Evolutionary conservation across 257 asterid genomes (phyloP).

Genomic region (Solanum ossicruentum): DNA sequence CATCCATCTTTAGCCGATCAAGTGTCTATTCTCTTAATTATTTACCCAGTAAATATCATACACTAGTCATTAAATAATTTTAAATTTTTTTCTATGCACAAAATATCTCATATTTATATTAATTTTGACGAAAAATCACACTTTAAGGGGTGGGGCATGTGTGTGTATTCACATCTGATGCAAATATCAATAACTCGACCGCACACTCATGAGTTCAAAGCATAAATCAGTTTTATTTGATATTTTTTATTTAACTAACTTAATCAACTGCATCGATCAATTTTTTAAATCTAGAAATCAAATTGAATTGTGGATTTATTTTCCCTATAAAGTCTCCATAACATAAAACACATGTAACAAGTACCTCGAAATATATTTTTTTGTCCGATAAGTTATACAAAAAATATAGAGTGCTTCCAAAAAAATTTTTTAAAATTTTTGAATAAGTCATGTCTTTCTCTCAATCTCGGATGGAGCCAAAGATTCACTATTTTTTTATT

Average conservation of each 20-base stretch:
- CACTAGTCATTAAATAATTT: background rate
- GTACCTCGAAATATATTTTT: background rate
- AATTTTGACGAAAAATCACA: background rate
- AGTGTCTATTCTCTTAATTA: background rate
- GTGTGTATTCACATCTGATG: background rate
- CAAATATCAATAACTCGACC: background rate
- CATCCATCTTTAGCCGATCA: background rate
- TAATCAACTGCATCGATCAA: background rate
- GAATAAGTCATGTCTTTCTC: background rate
- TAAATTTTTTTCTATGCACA: rapidly evolving
- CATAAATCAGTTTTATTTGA: background rate
- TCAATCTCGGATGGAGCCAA: too few relatives aligned
- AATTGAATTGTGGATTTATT: background rate
- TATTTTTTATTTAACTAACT: background rate
- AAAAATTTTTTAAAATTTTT: too few relatives aligned
- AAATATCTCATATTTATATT: background rate
- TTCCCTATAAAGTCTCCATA: background rate
- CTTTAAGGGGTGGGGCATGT: background rate
- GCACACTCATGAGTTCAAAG: background rate
- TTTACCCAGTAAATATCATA: background rate
- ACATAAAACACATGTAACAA: background rate
- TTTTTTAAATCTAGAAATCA: background rate
- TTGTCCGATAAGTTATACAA: background rate
- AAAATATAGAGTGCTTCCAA: background rate
- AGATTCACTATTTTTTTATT: too few relatives aligned